phyloP scores from a whole-genome alignment of 1,284 basidiomycete genomes.

The Fomitopsis palustris region DNA sequence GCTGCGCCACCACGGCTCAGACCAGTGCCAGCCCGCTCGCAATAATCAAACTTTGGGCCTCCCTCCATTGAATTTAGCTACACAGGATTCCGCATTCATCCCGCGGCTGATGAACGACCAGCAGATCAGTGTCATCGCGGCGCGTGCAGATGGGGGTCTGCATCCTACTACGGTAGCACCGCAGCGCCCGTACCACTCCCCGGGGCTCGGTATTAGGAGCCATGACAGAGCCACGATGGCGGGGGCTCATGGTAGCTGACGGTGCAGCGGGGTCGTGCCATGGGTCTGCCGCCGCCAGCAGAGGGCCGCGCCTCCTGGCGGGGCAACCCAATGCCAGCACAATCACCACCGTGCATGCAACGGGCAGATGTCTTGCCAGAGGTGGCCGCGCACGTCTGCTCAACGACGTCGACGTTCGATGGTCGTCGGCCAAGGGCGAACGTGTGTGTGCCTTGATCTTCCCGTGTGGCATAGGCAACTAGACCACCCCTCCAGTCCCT shows the following conservation, averaged over 20 bases:
- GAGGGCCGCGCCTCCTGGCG: neutral
- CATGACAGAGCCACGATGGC: neutral
- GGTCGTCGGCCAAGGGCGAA: neutral
- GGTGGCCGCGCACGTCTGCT: neutral
- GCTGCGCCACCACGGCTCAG: neutral
- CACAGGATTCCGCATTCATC: neutral
- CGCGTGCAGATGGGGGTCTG: neutral
- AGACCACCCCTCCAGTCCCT: neutral
- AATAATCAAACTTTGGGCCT: neutral
- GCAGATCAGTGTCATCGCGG: neutral
- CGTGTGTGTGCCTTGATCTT: neutral
- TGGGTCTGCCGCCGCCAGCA: neutral
- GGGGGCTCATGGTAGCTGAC: neutral
- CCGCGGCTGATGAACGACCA: neutral
- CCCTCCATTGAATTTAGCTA: neutral
- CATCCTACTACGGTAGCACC: neutral
- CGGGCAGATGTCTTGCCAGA: neutral
- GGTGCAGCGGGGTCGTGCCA: neutral
- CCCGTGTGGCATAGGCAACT: neutral
- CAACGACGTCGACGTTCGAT: neutral
- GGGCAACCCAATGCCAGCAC: neutral
- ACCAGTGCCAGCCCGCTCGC: neutral
- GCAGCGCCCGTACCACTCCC: conserved; percentile 1
- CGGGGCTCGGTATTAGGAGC: neutral
- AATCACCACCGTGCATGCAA: neutral